phyloP scores from a whole-genome alignment of 2,329 filamentous ascomycete species.

The Dactylonectria estremocensis region DNA sequence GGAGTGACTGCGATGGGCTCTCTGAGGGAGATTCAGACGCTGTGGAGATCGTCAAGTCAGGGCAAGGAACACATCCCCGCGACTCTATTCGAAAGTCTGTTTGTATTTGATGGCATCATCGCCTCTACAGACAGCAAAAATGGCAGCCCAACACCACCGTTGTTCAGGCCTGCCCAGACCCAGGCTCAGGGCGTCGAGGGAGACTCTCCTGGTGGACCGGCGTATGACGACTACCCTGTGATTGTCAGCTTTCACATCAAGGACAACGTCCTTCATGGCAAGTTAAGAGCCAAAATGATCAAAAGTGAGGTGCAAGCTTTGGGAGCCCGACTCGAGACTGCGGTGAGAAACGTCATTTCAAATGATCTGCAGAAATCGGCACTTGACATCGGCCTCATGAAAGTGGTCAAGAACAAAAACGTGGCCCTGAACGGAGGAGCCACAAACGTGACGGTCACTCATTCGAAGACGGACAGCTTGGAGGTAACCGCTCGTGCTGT shows the following conservation, averaged over 20 bases:
- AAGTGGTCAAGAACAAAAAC: not conserved
- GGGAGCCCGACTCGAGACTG: not conserved
- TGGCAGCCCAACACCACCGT: not conserved
- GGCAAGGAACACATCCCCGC: conserved; percentile 19
- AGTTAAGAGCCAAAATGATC: conserved; percentile 37
- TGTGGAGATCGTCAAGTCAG: conserved; percentile 39
- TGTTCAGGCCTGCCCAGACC: conserved; percentile 1
- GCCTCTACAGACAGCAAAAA: not conserved
- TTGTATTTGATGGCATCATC: conserved; percentile 44
- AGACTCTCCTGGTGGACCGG: conserved; percentile 14
- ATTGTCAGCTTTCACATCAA: conserved; percentile 45
- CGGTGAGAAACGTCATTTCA: not conserved
- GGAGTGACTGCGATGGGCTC: conserved; percentile 39
- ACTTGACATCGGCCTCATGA: not conserved
- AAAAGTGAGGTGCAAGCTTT: not conserved
- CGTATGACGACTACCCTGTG: conserved; percentile 45
- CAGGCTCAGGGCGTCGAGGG: not conserved
- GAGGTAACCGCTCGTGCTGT: not conserved
- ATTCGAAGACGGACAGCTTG: not conserved
- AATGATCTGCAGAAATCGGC: not conserved
- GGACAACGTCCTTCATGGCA: conserved; percentile 34
- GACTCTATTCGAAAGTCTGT: conserved; percentile 44
- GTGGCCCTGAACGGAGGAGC: not conserved
- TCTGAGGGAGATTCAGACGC: conserved; percentile 39
- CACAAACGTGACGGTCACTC: not conserved